These are phyloP conservation scores for Salix purpurea DNA, from an alignment of 345 rosid species.

Conservation along the genomic window DNA sequence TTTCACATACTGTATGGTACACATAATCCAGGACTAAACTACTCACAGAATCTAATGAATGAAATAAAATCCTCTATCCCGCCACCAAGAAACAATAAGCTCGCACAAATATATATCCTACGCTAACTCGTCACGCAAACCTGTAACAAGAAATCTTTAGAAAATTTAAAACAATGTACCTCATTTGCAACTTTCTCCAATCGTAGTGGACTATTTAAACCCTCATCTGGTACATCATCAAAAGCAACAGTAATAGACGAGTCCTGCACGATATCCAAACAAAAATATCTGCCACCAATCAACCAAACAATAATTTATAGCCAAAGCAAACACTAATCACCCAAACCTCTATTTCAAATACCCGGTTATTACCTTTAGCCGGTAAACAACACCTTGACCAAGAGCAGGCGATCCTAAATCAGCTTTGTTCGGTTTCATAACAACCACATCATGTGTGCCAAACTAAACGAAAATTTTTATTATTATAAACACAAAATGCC, in stretches of 20 bases:
- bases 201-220: conserved; percentile 66
- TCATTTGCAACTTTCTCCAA: conserved; percentile 92
- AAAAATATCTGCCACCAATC: conserved; percentile 1
- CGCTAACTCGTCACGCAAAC: neutral
- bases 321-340: conserved; percentile 7
- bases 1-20: neutral
- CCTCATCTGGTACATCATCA: conserved; percentile 89
- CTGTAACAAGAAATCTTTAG: neutral
- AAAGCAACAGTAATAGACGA: conserved; percentile 84
- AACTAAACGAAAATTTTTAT: conserved; percentile 50
- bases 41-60: neutral
- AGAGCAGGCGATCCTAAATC: conserved; percentile 79
- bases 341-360: neutral
- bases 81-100: conserved; percentile 2
- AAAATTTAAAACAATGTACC: conserved; percentile 32
- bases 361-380: conserved; percentile 48
- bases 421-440: conserved; percentile 78
- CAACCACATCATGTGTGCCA: conserved; percentile 89
- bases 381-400: conserved; percentile 94
- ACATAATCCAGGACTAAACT: neutral
- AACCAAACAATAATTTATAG: conserved; percentile 1
- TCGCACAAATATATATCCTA: conserved; percentile 5
- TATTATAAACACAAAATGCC: too few relatives aligned
- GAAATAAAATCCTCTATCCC: neutral
- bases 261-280: conserved; percentile 39